Evolutionary conservation across 768 basidiomycete species (phyloP).

Genomic region (Tricholoma flavovirens): DNA sequence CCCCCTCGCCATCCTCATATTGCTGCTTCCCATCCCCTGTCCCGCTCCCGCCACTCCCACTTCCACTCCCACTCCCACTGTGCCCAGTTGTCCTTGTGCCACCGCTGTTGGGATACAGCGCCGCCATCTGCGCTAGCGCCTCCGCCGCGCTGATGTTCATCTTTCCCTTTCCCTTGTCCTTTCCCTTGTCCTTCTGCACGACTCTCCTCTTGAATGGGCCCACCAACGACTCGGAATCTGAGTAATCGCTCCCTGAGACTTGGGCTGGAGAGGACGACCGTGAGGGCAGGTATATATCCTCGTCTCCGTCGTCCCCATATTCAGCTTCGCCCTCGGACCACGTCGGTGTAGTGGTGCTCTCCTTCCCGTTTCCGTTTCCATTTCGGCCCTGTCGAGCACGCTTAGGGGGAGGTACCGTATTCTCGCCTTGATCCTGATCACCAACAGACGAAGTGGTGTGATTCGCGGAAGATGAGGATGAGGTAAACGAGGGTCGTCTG

Average conservation of each 20-base stretch:
- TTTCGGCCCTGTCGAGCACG: conserved; percentile 3
- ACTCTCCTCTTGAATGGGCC: conserved; percentile 3
- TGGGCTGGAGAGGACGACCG: conserved; percentile 14
- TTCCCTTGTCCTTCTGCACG: conserved; percentile 3
- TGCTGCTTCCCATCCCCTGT: no score
- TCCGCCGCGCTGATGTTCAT: conserved; percentile 17
- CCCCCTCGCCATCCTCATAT: not conserved
- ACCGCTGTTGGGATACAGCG: conserved; percentile 3
- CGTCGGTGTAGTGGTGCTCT: not conserved
- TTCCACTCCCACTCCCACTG: no score
- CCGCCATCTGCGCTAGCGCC: conserved; percentile 16
- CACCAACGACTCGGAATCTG: conserved; percentile 6
- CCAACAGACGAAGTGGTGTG: not conserved
- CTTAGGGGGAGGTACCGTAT: conserved; percentile 5
- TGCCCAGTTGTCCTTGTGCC: no score
- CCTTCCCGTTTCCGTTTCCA: not conserved
- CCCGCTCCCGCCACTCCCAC: no score
- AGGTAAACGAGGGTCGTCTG: conserved; percentile 10
- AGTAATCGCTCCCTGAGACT: conserved; percentile 14
- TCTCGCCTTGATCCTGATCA: not conserved
- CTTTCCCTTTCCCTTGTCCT: no score
- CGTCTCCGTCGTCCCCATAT: conserved; percentile 13
- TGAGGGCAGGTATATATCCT: conserved; percentile 17
- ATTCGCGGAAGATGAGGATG: conserved; percentile 9
- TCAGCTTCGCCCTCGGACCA: conserved; percentile 8